phyloP scores from a whole-genome alignment of 495 filamentous ascomycete species.

The Hypomontagnella monticulosa region DNA sequence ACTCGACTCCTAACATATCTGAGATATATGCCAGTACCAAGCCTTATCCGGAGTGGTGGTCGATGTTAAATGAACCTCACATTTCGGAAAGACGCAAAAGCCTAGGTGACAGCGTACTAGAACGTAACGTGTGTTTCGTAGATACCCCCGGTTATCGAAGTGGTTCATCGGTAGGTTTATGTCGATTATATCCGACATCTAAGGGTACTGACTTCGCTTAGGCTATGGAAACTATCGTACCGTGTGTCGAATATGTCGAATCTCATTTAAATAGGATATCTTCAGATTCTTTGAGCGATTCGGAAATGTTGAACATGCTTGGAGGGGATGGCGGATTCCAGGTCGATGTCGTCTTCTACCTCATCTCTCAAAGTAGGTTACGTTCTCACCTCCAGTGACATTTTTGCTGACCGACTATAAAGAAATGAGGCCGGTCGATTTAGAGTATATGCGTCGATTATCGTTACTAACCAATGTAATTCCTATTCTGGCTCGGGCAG shows the following conservation, averaged over 20 bases:
- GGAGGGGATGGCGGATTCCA: constrained; percentile 88
- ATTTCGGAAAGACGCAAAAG: constrained; percentile 79
- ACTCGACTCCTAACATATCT: constrained; percentile 64
- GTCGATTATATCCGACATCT: constrained; percentile 2
- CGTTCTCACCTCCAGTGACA: not conserved
- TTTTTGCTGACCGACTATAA: constrained; percentile 36
- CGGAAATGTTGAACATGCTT: constrained; percentile 80
- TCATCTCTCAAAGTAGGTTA: constrained; percentile 63
- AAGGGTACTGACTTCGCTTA: constrained; percentile 38
- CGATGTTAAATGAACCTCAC: constrained; percentile 81
- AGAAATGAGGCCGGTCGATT: constrained; percentile 78
- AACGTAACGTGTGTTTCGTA: constrained; percentile 94
- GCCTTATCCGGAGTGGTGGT: constrained; percentile 94
- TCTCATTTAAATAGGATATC: constrained; percentile 73
- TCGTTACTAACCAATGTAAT: constrained; percentile 86
- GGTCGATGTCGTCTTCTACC: constrained; percentile 88
- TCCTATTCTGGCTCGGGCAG: constrained; percentile 81
- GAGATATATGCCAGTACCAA: constrained; percentile 94
- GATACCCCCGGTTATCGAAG: constrained; percentile 83
- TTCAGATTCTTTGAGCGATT: constrained; percentile 68
- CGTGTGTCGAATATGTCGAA: constrained; percentile 74
- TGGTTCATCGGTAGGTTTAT: constrained; percentile 63
- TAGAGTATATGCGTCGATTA: constrained; percentile 79
- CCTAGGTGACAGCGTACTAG: constrained; percentile 81
- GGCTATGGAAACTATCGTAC: constrained; percentile 72